Conservation (phyloP, 2,329 filamentous ascomycete species). For the Uncinocarpus reesii region DNA sequence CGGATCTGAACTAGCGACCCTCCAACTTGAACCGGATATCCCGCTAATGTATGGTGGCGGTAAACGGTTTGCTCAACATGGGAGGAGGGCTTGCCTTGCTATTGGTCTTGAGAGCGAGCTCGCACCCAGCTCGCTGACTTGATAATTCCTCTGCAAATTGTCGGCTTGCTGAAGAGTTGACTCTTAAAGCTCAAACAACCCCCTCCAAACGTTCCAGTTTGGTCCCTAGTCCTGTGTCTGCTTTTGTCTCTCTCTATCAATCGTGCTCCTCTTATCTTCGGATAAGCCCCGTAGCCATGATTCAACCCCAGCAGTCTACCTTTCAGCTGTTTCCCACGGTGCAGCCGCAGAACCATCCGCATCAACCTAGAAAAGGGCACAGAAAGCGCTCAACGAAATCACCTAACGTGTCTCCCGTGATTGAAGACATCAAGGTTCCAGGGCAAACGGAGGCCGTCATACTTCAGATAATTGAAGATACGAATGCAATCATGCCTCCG, state of each 20-base stretch:
- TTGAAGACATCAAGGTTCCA: constrained; percentile 24
- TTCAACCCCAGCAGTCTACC: constrained; percentile 5
- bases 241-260: not conserved
- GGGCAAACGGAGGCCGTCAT: constrained; percentile 30
- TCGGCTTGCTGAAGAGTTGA: not conserved
- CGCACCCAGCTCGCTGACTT: not conserved
- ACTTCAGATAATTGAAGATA: constrained; percentile 32
- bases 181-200: not conserved
- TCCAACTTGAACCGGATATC: not conserved
- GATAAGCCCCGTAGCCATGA: not conserved
- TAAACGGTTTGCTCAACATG: constrained; percentile 5
- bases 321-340: constrained; percentile 36
- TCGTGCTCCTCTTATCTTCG: not conserved
- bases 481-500: constrained; percentile 23
- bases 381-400: constrained; percentile 21
- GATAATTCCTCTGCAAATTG: not conserved
- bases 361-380: constrained; percentile 25
- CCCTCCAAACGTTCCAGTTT: not conserved
- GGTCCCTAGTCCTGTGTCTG: not conserved
- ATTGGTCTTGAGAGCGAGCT: constrained; percentile 5
- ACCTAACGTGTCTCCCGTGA: constrained; percentile 22
- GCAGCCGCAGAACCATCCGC: constrained; percentile 22
- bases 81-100: not conserved
- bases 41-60: constrained; percentile 3
- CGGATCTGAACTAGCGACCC: not conserved